Evolutionary conservation across 2,329 filamentous ascomycete genomes (phyloP), one percentile per base, ranked within the genome.

Genomic region (Neonectria coccinea): DNA sequence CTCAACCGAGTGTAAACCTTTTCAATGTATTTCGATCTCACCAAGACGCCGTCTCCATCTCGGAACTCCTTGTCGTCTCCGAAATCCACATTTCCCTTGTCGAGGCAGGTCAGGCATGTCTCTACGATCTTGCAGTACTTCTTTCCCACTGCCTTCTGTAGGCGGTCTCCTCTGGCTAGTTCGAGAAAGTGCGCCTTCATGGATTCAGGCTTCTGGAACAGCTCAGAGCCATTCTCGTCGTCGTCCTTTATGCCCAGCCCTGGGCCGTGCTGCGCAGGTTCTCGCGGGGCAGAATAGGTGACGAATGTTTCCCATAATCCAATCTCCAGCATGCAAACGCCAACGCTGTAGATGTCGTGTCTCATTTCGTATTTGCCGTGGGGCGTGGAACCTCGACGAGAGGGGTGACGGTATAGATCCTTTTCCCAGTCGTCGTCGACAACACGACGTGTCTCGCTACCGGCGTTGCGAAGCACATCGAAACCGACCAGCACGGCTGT

Each of bases 261-360:
- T 9, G 39, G 39, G n/a, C 39, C 39, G 11, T n/a, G 31, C 4
- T 36, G 22, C 16, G 51, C 22, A 9, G 36, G 20, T 16, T 36
- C 52, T 9, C 47, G 41, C 4, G 12, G 25, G 14, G 62, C 42
- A 20, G 39, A 16, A 48, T 76, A 76, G 2, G 45, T 20, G 10
- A 79, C 68, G 31, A 79, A 74, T 0, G 76, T 79, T 1, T 75
- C 59, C 83, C 83, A 85, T 0, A 87, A 65, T 0, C 84, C 84
- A 27, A 88, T 79, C 69, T 88, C 85, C 0, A 88, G 73, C 0
- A 88, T 76, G 55, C 82, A 84, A 0, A 87, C 83, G 0, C 85
- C 85, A 0, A 88, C 77, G 58, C 84, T 85, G 71, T 88, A 88
- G 11, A 88, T 83, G 62, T 88, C 85, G 68, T 88, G 85, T 56